Base-by-base conservation (phyloP, 2,329 filamentous ascomycete species). In the Geosmithia putterillii region DNA sequence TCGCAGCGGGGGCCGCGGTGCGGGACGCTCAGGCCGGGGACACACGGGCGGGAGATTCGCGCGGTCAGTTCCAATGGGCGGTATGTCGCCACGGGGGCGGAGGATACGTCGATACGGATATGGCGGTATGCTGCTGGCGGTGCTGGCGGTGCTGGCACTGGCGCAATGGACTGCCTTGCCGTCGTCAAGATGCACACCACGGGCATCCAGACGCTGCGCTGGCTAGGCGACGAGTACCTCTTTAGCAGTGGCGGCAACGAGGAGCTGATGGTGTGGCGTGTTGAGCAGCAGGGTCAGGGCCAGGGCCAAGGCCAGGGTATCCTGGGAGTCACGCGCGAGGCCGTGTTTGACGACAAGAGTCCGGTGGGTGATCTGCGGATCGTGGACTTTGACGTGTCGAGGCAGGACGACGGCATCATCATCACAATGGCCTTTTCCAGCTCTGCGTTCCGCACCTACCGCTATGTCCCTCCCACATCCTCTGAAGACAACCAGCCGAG, bases 241-340 rank as follows among this genome's bases (percentile, higher is more conserved):
- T 84, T 96, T 57, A 95, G 86, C 50, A 89, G 86, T 53, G 87
- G 78, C 6, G 92, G 89, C 0, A 81, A 79, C 47, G 90, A 95
- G 58, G 90, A 98, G 60, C 83, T 96, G 49, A 90, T 82, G 52
- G 73, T 89, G 10, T 98, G 92, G 90, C 73, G 76, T 36, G 60
- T 90, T 28, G 67, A 66, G 40, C 54, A 56, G 10, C 57, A 84
- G 7, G n/a, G 23, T 9, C 68, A 78, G 21, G 65, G 69, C 2
- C 12, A 70, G 71, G 41, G 51, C 51, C 14, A 70, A 71, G 3
- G 3, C 4, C 10, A 32, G 10, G 10, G 28, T 9, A 32, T 32
- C 10, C 59, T 80, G 2, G 76, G 73, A 0, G 67, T 81, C 2
- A 59, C 75, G 12, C 73, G 74, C 46, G 76, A 80, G 58, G 74